Base-by-base conservation (phyloP, 306 rosid genomes). In the Begonia masoniana region DNA sequence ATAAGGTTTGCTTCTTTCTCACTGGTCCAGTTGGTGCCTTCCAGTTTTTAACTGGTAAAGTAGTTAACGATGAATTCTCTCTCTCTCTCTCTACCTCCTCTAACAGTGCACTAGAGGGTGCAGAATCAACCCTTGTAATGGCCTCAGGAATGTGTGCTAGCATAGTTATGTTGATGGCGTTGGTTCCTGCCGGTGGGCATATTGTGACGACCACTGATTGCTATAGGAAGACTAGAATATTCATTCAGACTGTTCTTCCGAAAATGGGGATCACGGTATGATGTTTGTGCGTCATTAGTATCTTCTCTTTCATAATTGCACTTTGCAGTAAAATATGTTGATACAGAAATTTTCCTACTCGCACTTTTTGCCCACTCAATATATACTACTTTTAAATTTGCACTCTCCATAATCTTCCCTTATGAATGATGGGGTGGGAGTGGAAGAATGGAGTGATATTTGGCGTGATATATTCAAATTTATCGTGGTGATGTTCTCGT, bases 91-190 rank as follows among this genome's bases (percentile, higher is more conserved):
- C 39, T 31, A 4, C 9, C 39, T 31, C 39, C 39, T 31, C 8
- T 7, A 5, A 31, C 82, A 89, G 95, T 78, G 88, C 86, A 10
- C 79, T 89, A 42, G 95, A 89, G 82, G 95, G 95, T 54, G 97
- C 97, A 15, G 97, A 89, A 58, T 82, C 97, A 35, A 89, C 97
- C 60, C 54, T 85, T 83, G 63, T 89, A 41, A 52, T 83, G 82
- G 87, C 97, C 54, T 89, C 97, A 48, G 97, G 97, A 51, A 89
- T 89, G 97, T 78, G 83, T 72, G 94, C 94, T 50, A 80, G 95
- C 83, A 76, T 83, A 0, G 73, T 76, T 63, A 9, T 89, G 82
- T 52, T 89, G 49, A 62, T 89, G 95, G 95, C 97, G 45, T 64
- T 89, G 73, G 76, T 89, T 73, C 94, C 95, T 14, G 95, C 97